Base-by-base conservation (phyloP, 2,329 filamentous ascomycete genomes). In the Fusarium sp. region DNA sequence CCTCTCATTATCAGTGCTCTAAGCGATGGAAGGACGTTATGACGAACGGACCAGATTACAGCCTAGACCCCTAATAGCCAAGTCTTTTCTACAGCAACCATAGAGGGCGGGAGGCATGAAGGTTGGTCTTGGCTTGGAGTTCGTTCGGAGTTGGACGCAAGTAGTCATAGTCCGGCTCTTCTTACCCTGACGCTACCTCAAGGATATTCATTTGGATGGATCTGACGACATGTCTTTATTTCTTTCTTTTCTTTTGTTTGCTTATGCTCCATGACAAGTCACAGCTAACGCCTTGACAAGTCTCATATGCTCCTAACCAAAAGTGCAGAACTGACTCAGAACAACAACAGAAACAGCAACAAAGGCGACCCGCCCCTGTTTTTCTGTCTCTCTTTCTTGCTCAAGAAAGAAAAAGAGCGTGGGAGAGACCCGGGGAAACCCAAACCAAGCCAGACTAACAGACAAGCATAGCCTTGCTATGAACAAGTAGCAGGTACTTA, bases 211-310 rank as follows among this genome's bases (percentile, higher is more conserved):
- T 61, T 42, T 57, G 52, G 25, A 49, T 61, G 45, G 67, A 27
- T 47, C 37, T 55, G 59, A 32, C 29, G 25, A 44, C 41, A 61
- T 40, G 18, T 42, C 29, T 41, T 53, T 37, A 37, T 45, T 25
- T 56, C n/a, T 45, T 70, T 67, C 57, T 57, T 70, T 64, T 67
- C 45, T 63, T 55, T 27, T 40, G 7, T 4, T n/a, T 37, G 41
- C 27, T 59, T 44, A 57, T 20, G 27, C 48, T 61, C 42, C 30
- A 32, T 55, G 55, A 61, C 63, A 44, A 48, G 44, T 66, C 63
- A 61, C 37, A 66, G 54, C 37, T 34, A 63, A 47, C 47, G 58
- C 45, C 34, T 56, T 34, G 24, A 37, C 18, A 57, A 59, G 32
- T 57, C 29, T 44, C 48, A 52, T 52, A 27, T 27, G 10, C 34